Evolutionary conservation across 2,329 filamentous ascomycete genomes (phyloP), one percentile per base, ranked within the genome.

Genomic region (Pseudogymnoascus sp.): DNA sequence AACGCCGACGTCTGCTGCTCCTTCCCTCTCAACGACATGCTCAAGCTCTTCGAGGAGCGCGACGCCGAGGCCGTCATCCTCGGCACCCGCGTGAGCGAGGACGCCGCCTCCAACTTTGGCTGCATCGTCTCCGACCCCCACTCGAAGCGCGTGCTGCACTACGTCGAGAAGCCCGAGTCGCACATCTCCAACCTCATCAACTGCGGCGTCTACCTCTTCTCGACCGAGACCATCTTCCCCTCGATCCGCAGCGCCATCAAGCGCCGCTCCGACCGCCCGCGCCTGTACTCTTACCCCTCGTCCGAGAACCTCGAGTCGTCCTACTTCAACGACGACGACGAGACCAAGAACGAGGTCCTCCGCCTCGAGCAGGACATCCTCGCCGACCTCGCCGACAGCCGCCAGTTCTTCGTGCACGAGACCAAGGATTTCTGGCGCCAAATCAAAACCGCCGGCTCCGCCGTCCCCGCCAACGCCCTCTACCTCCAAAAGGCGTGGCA

Each of bases 381-480:
- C 64, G 89, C 92, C 60, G 93, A 97, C 72, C 86, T 97, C 72
- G 93, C 94, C 65, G 94, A 97, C 77, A 96, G 86, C 83, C 94
- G 96, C 78, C 91, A 94, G 76, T 99, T 99, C 81, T 97, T 92
- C 77, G 94, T 97, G 33, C 90, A 96, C 75, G 94, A 99, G 80
- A 97, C 93, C 68, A 96, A 95, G 80, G 94, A 97, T 76, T 99
- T 99, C 77, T 99, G 94, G 94, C 91, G 94, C 70, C 94, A 99
- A 81, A 97, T 99, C 84, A 99, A 99, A 84, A 97, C 94, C 1
- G 94, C 94, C 64, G 94, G 94, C 64, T 97, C 93, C 5, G 94
- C 94, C 59, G 92, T 99, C 29, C 94, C 94, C 14, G 94, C 94
- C 66, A 97, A 97, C 72, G 94, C 94, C 12, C 84, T 99, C 35